Conservation (phyloP, 345 rosid species). For the Salix exigua region DNA sequence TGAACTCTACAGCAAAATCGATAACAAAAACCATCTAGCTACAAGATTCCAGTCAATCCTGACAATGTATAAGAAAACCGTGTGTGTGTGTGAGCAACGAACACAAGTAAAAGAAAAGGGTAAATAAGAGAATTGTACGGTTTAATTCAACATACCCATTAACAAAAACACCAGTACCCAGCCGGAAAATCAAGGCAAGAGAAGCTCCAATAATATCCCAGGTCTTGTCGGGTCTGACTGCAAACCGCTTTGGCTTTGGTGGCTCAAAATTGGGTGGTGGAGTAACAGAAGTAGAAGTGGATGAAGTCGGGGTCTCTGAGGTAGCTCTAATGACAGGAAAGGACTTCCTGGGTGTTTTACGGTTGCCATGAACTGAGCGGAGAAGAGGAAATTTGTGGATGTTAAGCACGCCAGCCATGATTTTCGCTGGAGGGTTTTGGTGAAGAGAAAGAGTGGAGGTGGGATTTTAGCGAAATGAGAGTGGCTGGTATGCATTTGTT, state of each 20-base stretch:
- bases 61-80: too few species aligned
- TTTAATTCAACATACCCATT: constrained; percentile 48
- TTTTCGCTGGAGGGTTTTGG: neutral
- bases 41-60: too few species aligned
- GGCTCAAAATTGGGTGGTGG: constrained; percentile 65
- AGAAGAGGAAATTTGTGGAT: constrained; percentile 15
- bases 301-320: constrained; percentile 26
- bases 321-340: constrained; percentile 41
- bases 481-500: neutral
- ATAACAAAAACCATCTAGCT: too few species aligned
- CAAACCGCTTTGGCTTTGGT: constrained; percentile 69
- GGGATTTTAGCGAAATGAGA: neutral
- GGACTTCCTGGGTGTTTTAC: constrained; percentile 17
- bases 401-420: constrained; percentile 61
- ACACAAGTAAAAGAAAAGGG: neutral
- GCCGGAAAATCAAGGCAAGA: constrained; percentile 60
- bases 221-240: constrained; percentile 51
- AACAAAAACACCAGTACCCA: constrained; percentile 75
- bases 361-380: neutral
- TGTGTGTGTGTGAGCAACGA: too few species aligned
- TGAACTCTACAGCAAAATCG: too few species aligned
- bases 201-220: constrained; percentile 65
- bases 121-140: too few species aligned
- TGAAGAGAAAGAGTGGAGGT: neutral
- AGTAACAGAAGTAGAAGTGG: constrained; percentile 31